These are phyloP conservation scores for Myxozyma nipponensis DNA, from an alignment of 805 yeast species.

Conservation along the genomic window DNA sequence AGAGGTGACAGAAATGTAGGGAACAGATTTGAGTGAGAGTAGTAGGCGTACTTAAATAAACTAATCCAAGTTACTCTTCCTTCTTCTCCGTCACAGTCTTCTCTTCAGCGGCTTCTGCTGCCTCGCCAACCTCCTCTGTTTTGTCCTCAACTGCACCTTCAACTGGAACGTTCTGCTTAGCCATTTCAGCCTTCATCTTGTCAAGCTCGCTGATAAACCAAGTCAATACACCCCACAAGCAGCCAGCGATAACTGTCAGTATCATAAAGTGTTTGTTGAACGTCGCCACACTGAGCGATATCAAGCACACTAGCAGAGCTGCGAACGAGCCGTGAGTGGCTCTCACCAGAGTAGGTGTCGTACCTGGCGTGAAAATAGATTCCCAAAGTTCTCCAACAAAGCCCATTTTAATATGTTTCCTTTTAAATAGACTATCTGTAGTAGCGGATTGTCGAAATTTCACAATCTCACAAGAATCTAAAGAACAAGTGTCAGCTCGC, in stretches of 20 bases:
- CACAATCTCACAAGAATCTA: too few species aligned
- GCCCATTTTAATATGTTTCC: background rate
- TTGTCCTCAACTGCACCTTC: conserved; percentile 18
- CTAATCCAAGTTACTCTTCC: conserved; percentile 10
- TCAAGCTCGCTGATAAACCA: conserved; percentile 52
- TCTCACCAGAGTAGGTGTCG: conserved; percentile 78
- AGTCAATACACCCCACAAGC: conserved; percentile 73
- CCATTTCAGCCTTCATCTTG: conserved; percentile 24
- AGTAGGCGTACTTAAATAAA: too few species aligned
- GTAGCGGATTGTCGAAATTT: too few species aligned
- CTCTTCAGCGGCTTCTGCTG: conserved; percentile 8
- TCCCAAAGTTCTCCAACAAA: conserved; percentile 73
- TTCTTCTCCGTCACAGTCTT: conserved; percentile 15
- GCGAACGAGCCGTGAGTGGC: conserved; percentile 87
- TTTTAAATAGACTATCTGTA: too few species aligned
- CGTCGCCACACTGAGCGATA: conserved; percentile 54
- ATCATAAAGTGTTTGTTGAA: conserved; percentile 63
- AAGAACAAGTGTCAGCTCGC: too few species aligned
- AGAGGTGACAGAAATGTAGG: too few species aligned
- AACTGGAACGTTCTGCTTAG: conserved; percentile 30
- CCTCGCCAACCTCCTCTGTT: conserved; percentile 12
- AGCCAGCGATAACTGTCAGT: conserved; percentile 52
- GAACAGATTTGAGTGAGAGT: too few species aligned
- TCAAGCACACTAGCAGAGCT: conserved; percentile 55
- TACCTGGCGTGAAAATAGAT: conserved; percentile 87